Conservation (phyloP, 139 green algal species). For the Pycnococcus provasolii region DNA sequence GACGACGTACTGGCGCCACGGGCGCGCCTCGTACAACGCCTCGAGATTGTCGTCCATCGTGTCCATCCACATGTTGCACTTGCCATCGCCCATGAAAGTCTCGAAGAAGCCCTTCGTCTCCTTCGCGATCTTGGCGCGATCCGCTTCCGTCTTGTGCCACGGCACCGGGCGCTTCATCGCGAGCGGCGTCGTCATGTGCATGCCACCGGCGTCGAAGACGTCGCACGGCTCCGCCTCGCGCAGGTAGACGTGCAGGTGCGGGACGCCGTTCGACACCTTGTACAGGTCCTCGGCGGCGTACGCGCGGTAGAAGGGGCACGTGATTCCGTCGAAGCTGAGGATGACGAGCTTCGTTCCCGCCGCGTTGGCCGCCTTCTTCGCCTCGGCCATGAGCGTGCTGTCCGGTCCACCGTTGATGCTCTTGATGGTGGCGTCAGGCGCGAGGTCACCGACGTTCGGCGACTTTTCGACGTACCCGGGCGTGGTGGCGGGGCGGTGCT, state of each 20-base stretch:
- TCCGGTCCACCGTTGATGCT: neutral
- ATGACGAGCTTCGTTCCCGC: neutral
- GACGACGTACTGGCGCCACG: neutral
- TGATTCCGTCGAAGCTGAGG: neutral
- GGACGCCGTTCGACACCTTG: constrained; percentile 1
- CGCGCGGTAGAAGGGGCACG: constrained; percentile 1
- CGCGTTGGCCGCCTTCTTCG: neutral
- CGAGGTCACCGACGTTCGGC: neutral
- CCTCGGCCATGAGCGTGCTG: neutral
- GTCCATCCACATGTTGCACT: constrained; percentile 4
- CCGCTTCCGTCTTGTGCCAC: neutral
- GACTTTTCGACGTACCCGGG: constrained; percentile 1
- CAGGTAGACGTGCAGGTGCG: neutral
- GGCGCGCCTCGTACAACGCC: neutral
- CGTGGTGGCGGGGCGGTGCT: neutral
- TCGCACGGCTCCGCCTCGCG: constrained; percentile 1
- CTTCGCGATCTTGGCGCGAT: neutral
- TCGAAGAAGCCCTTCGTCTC: neutral
- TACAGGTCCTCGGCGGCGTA: constrained; percentile 2
- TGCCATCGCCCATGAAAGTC: neutral
- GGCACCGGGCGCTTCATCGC: neutral
- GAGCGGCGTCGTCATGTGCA: constrained; percentile 3
- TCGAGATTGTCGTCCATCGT: constrained; percentile 1
- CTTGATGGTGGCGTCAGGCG: neutral
- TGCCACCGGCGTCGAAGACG: constrained; percentile 1